phyloP scores from a whole-genome alignment of 441 rosid species.

The Manihot esculenta region DNA sequence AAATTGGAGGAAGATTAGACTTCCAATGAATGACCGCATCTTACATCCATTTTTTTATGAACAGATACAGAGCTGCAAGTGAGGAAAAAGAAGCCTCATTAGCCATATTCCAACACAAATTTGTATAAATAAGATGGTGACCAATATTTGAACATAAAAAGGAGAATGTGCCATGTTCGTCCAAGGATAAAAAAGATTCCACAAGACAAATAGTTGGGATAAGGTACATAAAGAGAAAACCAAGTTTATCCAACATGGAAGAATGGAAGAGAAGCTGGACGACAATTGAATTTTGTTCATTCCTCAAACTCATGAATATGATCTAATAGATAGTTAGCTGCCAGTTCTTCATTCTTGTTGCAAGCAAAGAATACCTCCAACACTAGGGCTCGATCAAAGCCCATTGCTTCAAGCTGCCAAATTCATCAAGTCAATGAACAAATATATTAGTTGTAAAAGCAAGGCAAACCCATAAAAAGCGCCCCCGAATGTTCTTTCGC shows the following conservation, averaged over 20 bases:
- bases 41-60: not conserved
- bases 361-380: constrained; percentile 91
- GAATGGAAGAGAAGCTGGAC: constrained; percentile 7
- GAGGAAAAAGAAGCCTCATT: not conserved
- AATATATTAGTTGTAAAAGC: not conserved
- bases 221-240: constrained; percentile 11
- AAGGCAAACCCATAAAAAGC: not conserved
- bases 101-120: constrained; percentile 1
- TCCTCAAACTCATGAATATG: constrained; percentile 79
- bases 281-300: constrained; percentile 26
- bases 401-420: constrained; percentile 90
- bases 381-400: constrained; percentile 75
- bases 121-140: constrained; percentile 1
- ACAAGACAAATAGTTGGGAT: constrained; percentile 14
- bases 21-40: not conserved
- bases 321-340: constrained; percentile 84
- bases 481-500: not conserved
- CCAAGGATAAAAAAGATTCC: constrained; percentile 22
- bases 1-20: no score
- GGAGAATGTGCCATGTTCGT: not conserved
- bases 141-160: constrained; percentile 8
- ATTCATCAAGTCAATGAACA: not conserved
- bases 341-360: constrained; percentile 94
- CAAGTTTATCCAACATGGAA: constrained; percentile 18
- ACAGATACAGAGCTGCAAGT: not conserved